Evolutionary conservation across 2,329 filamentous ascomycete species (phyloP).

Genomic region (Moelleriella libera): DNA sequence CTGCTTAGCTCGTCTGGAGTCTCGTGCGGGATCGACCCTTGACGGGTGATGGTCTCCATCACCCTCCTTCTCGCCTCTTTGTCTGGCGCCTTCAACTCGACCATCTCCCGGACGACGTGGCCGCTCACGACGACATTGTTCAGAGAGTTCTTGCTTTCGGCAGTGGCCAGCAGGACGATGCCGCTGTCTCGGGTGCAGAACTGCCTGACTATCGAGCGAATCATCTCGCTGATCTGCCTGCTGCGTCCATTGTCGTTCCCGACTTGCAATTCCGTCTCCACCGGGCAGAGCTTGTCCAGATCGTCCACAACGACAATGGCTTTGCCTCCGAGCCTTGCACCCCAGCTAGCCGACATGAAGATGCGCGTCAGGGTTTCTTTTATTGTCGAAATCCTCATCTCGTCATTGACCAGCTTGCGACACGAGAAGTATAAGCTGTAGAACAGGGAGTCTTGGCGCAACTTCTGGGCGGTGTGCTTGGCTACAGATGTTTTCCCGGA

Average conservation of each 20-base stretch:
- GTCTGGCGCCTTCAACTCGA: slow-evolving; percentile 78
- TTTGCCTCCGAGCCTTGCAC: slow-evolving; percentile 70
- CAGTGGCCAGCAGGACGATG: slow-evolving; percentile 79
- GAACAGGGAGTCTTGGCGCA: slow-evolving; percentile 62
- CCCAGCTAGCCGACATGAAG: slow-evolving; percentile 87
- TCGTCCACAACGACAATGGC: slow-evolving; percentile 84
- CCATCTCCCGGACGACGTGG: slow-evolving; percentile 83
- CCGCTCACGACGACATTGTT: slow-evolving; percentile 85
- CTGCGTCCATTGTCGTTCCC: slow-evolving; percentile 89
- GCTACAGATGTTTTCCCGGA: slow-evolving; percentile 79
- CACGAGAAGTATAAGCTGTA: slow-evolving; percentile 80
- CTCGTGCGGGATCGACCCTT: slow-evolving; percentile 29
- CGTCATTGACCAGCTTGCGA: slow-evolving; percentile 75
- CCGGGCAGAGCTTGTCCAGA: slow-evolving; percentile 81
- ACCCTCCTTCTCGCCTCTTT: slow-evolving; percentile 80
- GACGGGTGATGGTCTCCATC: slow-evolving; percentile 61
- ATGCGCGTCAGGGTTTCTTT: slow-evolving; percentile 75
- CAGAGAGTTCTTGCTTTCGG: slow-evolving; percentile 82
- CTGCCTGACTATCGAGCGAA: slow-evolving; percentile 70
- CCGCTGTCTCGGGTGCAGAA: slow-evolving; percentile 69
- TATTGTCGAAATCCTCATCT: slow-evolving; percentile 77
- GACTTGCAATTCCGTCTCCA: slow-evolving; percentile 87
- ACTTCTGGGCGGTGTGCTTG: slow-evolving; percentile 57
- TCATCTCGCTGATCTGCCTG: slow-evolving; percentile 78
- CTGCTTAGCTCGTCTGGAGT: slow-evolving; percentile 20